Percentiles rank a stretch among this genome's conserved stretches.
Conservation (phyloP, 2,329 filamentous ascomycete genomes). For the Hypoxylon sp. region DNA sequence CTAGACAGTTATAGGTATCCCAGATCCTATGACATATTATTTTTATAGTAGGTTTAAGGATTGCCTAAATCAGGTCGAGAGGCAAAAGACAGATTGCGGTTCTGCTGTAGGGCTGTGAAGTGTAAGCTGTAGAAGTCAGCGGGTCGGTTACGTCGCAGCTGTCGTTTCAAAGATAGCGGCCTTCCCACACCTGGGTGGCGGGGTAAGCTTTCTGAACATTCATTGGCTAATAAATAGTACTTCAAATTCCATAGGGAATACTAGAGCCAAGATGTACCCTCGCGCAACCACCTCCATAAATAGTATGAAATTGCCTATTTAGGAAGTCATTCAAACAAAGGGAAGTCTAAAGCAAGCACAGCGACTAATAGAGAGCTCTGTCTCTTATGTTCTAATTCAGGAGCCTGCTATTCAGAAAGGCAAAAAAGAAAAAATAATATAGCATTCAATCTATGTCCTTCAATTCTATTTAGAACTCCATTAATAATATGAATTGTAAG, state of each 20-base stretch:
- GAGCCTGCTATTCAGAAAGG: too few species aligned
- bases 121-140: conserved; percentile 16
- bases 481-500: neutral
- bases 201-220: conserved; percentile 14
- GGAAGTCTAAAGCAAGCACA: neutral
- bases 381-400: neutral
- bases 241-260: neutral
- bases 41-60: conserved; percentile 5
- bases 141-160: conserved; percentile 44
- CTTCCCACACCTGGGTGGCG: conserved; percentile 11
- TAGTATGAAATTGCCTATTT: conserved; percentile 17
- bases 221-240: conserved; percentile 19
- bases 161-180: conserved; percentile 40
- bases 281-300: neutral
- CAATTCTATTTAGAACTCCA: neutral
- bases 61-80: neutral
- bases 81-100: conserved; percentile 24
- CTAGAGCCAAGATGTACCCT: conserved; percentile 1
- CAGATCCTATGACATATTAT: conserved; percentile 27
- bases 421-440: too few species aligned
- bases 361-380: too few species aligned
- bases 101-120: conserved; percentile 28
- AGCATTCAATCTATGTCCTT: too few species aligned
- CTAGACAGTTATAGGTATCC: conserved; percentile 24
- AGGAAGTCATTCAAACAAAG: conserved; percentile 6